These are phyloP conservation scores for Globomyces pollinis-pini DNA, from an alignment of 192 early-diverging fungal species.

Conservation along the genomic window DNA sequence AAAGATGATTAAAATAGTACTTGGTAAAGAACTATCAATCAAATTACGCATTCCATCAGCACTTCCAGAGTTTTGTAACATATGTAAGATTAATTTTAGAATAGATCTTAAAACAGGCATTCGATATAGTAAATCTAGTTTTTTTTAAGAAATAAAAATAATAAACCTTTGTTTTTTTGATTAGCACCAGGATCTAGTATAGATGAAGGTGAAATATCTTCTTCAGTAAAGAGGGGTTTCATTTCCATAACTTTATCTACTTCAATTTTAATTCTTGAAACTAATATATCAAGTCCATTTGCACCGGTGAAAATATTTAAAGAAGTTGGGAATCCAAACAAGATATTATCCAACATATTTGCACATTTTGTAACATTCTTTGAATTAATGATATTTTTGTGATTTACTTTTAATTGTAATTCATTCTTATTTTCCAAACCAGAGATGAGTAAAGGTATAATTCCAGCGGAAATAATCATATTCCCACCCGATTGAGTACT, in stretches of 20 bases:
- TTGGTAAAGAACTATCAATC: conserved; percentile 80
- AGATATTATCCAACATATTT: conserved; percentile 72
- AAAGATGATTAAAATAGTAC: conserved; percentile 65
- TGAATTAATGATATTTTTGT: background rate
- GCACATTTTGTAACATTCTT: conserved; percentile 52
- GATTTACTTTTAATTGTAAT: conserved; percentile 57
- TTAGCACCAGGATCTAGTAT: conserved; percentile 74
- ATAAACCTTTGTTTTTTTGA: conserved; percentile 82
- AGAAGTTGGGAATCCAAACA: conserved; percentile 66
- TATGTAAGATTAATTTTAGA: conserved; percentile 84
- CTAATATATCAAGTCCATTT: conserved; percentile 70
- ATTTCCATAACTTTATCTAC: conserved; percentile 39
- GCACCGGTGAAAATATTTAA: conserved; percentile 76
- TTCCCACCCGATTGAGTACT: conserved; percentile 74
- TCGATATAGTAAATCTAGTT: conserved; percentile 56
- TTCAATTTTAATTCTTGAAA: conserved; percentile 71
- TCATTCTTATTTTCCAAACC: conserved; percentile 58
- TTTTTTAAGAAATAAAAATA: no score
- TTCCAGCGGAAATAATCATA: conserved; percentile 85
- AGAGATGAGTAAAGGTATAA: conserved; percentile 71
- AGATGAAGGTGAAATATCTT: conserved; percentile 26
- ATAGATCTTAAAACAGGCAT: conserved; percentile 74
- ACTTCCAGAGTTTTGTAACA: conserved; percentile 89
- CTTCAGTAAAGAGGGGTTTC: background rate
- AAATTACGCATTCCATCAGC: conserved; percentile 89